Percentiles rank a stretch among this genome's conserved stretches.
Conservation (phyloP, 345 rosid genomes). For the Pistacia integerrima region DNA sequence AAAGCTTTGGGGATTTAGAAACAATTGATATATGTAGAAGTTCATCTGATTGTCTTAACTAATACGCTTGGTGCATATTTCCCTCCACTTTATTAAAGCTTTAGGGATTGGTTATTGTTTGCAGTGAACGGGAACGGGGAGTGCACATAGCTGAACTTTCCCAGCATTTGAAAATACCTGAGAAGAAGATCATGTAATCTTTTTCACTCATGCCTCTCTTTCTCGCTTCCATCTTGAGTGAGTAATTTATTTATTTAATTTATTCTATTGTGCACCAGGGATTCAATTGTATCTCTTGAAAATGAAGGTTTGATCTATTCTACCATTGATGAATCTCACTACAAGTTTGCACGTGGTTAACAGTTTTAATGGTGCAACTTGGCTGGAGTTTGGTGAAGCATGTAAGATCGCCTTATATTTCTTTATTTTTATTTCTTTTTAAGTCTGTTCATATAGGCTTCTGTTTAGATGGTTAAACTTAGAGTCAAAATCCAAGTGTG, state of each 20-base stretch:
- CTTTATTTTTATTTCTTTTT: neutral
- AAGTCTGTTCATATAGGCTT: neutral
- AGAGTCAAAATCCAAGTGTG: neutral
- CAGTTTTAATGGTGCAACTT: neutral
- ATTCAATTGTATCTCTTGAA: slow-evolving; percentile 72
- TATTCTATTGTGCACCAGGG: slow-evolving; percentile 37
- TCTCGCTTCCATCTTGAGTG: neutral
- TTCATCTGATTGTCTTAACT: neutral
- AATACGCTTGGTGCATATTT: neutral
- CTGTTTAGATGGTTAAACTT: slow-evolving; percentile 2
- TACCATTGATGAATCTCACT: slow-evolving; percentile 92
- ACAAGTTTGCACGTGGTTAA: slow-evolving; percentile 68
- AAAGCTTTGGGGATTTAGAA: neutral
- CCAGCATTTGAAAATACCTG: slow-evolving; percentile 71
- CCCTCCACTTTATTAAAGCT: neutral
- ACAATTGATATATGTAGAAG: neutral
- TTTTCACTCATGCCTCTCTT: slow-evolving; percentile 1
- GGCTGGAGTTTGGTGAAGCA: neutral
- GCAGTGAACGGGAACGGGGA: slow-evolving; percentile 78
- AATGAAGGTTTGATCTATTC: slow-evolving; percentile 92
- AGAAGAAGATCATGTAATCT: slow-evolving; percentile 75
- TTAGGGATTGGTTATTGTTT: slow-evolving; percentile 15
- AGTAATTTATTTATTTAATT: neutral
- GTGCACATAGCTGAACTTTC: slow-evolving; percentile 78
- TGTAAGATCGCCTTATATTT: neutral